Percentiles rank a stretch among this genome's conserved stretches.
Evolutionary conservation across 1,284 basidiomycete species (phyloP).

Genomic region (Spongispora temasekensis): DNA sequence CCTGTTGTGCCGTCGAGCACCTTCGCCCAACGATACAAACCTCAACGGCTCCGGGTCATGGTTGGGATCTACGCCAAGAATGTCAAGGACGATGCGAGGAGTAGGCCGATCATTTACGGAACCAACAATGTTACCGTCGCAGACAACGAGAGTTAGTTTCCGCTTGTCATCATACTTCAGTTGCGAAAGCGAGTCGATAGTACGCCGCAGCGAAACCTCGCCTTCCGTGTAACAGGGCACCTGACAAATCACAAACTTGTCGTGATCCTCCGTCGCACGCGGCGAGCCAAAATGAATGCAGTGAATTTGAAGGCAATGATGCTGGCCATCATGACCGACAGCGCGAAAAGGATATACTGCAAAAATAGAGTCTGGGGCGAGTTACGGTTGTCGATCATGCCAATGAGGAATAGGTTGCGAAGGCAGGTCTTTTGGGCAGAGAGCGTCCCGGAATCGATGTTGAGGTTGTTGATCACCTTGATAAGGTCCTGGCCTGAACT

Average conservation of each 20-base stretch:
- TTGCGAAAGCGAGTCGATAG: slow-evolving; percentile 77
- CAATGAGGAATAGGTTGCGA: background rate
- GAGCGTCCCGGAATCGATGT: background rate
- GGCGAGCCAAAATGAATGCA: background rate
- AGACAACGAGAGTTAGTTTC: slow-evolving; percentile 92
- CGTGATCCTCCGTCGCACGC: background rate
- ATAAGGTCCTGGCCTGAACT: background rate
- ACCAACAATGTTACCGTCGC: slow-evolving; percentile 99
- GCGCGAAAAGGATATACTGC: background rate
- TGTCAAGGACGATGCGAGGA: slow-evolving; percentile 93
- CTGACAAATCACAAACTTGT: slow-evolving; percentile 1
- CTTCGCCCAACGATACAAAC: slow-evolving; percentile 93
- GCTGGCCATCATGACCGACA: background rate
- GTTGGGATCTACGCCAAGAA: slow-evolving; percentile 92
- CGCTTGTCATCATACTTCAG: slow-evolving; percentile 31
- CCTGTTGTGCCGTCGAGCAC: slow-evolving; percentile 96
- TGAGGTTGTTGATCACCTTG: slow-evolving; percentile 60
- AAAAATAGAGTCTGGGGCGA: background rate
- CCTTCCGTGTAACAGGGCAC: background rate
- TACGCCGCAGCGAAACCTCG: slow-evolving; percentile 55
- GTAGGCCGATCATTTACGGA: slow-evolving; percentile 92
- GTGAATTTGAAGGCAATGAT: background rate
- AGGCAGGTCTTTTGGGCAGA: background rate
- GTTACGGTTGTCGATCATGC: background rate
- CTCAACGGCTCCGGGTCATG: slow-evolving; percentile 93